Conservation (phyloP, 2,329 filamentous ascomycete species). For the Fusarium guadeloupense region DNA sequence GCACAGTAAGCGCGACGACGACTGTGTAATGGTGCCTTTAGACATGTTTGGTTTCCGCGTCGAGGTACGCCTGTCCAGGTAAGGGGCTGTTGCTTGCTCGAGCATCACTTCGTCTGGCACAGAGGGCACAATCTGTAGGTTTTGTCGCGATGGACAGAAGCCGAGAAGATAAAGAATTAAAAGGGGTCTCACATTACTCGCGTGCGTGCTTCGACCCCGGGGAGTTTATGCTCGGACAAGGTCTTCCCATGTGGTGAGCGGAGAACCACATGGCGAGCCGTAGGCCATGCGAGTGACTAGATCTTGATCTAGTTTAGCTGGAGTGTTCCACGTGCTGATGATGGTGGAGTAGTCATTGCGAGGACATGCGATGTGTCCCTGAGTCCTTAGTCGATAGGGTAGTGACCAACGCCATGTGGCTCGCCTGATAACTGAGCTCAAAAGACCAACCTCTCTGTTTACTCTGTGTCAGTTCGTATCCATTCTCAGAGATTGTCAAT, state of each 20-base stretch:
- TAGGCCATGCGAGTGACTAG: constrained; percentile 23
- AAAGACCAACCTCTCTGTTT: constrained; percentile 3
- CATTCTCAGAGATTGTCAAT: not conserved
- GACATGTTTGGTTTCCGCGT: constrained; percentile 18
- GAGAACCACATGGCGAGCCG: constrained; percentile 31
- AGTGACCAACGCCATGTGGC: not conserved
- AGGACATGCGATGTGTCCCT: not conserved
- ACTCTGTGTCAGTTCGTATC: not conserved
- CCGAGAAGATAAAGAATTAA: constrained; percentile 27
- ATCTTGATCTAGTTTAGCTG: constrained; percentile 26
- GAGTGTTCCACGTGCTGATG: constrained; percentile 10
- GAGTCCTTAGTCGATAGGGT: constrained; percentile 8
- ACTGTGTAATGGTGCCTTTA: constrained; percentile 63
- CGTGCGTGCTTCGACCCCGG: constrained; percentile 1
- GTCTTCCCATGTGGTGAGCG: constrained; percentile 16
- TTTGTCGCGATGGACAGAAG: constrained; percentile 3
- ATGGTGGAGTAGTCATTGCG: constrained; percentile 3
- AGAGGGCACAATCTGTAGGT: not conserved
- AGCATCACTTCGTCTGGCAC: constrained; percentile 14
- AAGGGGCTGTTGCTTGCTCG: constrained; percentile 2
- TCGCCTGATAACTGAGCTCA: constrained; percentile 18
- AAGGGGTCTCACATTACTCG: constrained; percentile 34
- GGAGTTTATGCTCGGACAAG: not conserved
- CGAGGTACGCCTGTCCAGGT: constrained; percentile 15
- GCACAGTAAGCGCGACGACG: constrained; percentile 90